Evolutionary conservation across 2,329 filamentous ascomycete species (phyloP).

Genomic region (Emericellopsis atlantica): DNA sequence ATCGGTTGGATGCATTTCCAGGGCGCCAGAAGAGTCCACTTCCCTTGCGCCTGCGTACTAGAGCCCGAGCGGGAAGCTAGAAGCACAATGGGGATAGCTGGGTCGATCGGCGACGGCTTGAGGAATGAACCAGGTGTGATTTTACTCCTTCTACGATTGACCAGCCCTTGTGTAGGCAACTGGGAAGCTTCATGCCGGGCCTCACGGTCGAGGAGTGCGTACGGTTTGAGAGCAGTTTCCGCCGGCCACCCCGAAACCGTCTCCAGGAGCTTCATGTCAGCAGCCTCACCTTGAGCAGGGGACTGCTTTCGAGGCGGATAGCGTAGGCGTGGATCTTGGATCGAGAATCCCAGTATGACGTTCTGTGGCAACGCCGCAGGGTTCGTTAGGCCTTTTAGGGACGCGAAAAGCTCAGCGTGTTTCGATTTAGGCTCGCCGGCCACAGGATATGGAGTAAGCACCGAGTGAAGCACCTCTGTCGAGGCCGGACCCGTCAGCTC

Average conservation of each 20-base stretch:
- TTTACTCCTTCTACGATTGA: conserved; percentile 68
- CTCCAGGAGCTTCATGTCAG: conserved; percentile 36
- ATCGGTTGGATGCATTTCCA: conserved; percentile 81
- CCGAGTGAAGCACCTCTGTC: conserved; percentile 61
- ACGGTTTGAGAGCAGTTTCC: conserved; percentile 34
- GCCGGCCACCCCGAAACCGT: conserved; percentile 55
- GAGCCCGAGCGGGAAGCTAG: conserved; percentile 42
- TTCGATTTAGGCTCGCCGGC: conserved; percentile 13
- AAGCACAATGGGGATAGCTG: conserved; percentile 65
- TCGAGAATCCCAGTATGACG: conserved; percentile 57
- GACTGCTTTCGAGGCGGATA: conserved; percentile 51
- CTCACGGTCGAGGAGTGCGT: conserved; percentile 56
- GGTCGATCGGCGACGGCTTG: conserved; percentile 46
- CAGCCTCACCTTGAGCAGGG: conserved; percentile 22
- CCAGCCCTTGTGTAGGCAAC: conserved; percentile 62
- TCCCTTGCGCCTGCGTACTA: conserved; percentile 43
- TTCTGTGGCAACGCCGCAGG: conserved; percentile 57
- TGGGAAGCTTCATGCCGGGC: conserved; percentile 51
- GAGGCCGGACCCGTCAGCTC: conserved; percentile 55
- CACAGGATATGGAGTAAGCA: conserved; percentile 42
- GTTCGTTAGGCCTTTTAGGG: conserved; percentile 49
- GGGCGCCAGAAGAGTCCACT: conserved; percentile 75
- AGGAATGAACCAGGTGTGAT: conserved; percentile 52
- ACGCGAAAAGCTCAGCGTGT: conserved; percentile 36
- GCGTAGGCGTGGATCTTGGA: conserved; percentile 67